Conservation (phyloP, 345 rosid species). For the Corymbia maculata region DNA sequence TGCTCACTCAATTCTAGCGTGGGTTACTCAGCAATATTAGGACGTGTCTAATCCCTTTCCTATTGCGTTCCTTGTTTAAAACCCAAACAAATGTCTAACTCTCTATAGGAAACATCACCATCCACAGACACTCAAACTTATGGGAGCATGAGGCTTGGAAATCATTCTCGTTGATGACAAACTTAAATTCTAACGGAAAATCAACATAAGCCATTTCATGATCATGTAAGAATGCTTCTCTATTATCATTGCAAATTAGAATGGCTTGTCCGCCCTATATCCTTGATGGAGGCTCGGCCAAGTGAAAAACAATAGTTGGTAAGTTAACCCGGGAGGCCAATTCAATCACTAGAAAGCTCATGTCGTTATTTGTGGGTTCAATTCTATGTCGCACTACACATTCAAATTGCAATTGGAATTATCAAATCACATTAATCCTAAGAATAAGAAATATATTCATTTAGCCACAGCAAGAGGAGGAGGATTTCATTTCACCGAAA, state of each 20-base stretch:
- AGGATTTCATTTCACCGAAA: neutral
- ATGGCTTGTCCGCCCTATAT: neutral
- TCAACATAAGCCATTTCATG: neutral
- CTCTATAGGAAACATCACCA: neutral
- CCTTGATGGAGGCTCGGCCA: neutral
- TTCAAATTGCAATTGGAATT: neutral
- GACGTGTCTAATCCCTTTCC: neutral
- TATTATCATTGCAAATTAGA: neutral
- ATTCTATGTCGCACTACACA: neutral
- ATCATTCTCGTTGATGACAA: neutral
- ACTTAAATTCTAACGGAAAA: neutral
- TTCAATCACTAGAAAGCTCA: neutral
- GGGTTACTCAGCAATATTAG: neutral
- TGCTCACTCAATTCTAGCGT: neutral
- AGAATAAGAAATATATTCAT: neutral
- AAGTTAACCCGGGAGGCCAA: neutral
- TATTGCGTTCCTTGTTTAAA: neutral
- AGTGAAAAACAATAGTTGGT: neutral
- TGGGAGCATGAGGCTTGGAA: neutral
- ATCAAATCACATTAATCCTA: neutral
- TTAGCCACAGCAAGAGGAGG: neutral
- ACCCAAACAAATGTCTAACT: neutral
- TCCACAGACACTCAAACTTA: neutral
- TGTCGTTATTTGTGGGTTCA: neutral
- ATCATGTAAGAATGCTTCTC: neutral